A percentile compares a stretch with the other conserved stretches of the same genome.
These are phyloP conservation scores for Posidonia oceanica DNA, from an alignment of 116 monocot genomes.

Conservation along the genomic window DNA sequence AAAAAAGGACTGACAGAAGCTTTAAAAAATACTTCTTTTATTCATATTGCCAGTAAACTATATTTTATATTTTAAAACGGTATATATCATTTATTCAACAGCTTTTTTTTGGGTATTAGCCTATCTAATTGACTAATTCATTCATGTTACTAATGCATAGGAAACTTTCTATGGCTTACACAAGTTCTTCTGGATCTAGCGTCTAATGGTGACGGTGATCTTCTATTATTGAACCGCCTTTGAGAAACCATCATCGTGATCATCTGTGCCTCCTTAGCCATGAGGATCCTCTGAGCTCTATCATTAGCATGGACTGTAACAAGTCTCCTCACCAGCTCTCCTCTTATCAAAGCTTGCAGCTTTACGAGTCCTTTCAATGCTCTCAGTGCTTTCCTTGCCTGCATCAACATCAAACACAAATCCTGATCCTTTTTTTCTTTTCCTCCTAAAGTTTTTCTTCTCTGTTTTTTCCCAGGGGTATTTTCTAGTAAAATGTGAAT, in stretches of 20 bases:
- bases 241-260: not conserved
- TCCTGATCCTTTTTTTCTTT: not conserved
- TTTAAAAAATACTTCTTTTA: too few relatives aligned
- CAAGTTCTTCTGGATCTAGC: constrained; percentile 2
- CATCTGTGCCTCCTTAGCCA: constrained; percentile 26
- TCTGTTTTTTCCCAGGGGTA: too few relatives aligned
- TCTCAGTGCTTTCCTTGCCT: constrained; percentile 78
- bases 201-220: constrained; percentile 20
- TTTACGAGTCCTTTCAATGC: constrained; percentile 81
- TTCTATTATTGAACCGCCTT: constrained; percentile 15
- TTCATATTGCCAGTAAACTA: too few relatives aligned
- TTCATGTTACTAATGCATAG: too few relatives aligned
- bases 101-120: too few relatives aligned
- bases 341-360: constrained; percentile 78
- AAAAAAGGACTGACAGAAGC: too few relatives aligned
- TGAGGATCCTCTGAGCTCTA: constrained; percentile 32
- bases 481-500: too few relatives aligned
- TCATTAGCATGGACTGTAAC: constrained; percentile 38
- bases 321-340: constrained; percentile 65
- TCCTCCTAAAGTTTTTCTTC: too few relatives aligned
- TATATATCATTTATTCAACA: too few relatives aligned
- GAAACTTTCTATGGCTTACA: not conserved
- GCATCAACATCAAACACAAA: constrained; percentile 1
- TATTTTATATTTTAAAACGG: too few relatives aligned
- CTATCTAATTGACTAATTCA: too few relatives aligned